phyloP scores from a whole-genome alignment of 2,329 filamentous ascomycete species.

The Colletotrichum scovillei region DNA sequence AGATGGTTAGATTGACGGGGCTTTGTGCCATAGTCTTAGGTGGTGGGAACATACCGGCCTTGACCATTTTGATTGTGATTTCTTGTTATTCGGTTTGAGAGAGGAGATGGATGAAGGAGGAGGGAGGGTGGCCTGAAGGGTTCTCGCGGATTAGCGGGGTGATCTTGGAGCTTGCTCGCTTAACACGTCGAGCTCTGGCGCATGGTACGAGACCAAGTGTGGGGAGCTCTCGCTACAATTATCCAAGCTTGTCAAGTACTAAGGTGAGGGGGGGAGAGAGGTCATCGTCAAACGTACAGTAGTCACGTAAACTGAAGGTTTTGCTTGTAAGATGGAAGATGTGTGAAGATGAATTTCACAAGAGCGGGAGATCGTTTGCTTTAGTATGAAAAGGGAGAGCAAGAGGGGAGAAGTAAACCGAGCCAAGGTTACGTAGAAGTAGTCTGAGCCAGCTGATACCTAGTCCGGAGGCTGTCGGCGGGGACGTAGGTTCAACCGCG shows the following conservation, averaged over 20 bases:
- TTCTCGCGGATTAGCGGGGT: slow-evolving; percentile 36
- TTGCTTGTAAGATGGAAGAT: slow-evolving; percentile 8
- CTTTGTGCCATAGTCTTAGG: not conserved
- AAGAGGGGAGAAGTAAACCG: not conserved
- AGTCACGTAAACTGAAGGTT: not conserved
- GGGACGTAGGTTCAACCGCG: slow-evolving; percentile 36
- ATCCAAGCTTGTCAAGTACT: not conserved
- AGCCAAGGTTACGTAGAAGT: slow-evolving; percentile 26
- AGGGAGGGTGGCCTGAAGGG: slow-evolving; percentile 12
- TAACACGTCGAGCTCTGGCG: slow-evolving; percentile 16
- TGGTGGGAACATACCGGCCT: slow-evolving; percentile 64
- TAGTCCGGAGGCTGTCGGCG: slow-evolving; percentile 35
- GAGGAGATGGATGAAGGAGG: not conserved
- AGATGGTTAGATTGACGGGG: slow-evolving; percentile 3
- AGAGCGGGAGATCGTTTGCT: not conserved
- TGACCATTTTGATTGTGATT: slow-evolving; percentile 62
- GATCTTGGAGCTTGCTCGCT: slow-evolving; percentile 21
- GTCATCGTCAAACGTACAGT: not conserved
- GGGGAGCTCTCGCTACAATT: not conserved
- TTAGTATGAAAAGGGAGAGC: slow-evolving; percentile 4
- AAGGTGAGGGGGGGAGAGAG: not conserved
- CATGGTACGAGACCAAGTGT: not conserved
- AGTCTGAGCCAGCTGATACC: slow-evolving; percentile 34
- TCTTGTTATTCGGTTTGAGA: slow-evolving; percentile 28
- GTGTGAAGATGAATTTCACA: not conserved